Percentiles rank a stretch among this genome's conserved stretches.
Conservation (phyloP, 805 yeast species). For the Starmera dryadoides region DNA sequence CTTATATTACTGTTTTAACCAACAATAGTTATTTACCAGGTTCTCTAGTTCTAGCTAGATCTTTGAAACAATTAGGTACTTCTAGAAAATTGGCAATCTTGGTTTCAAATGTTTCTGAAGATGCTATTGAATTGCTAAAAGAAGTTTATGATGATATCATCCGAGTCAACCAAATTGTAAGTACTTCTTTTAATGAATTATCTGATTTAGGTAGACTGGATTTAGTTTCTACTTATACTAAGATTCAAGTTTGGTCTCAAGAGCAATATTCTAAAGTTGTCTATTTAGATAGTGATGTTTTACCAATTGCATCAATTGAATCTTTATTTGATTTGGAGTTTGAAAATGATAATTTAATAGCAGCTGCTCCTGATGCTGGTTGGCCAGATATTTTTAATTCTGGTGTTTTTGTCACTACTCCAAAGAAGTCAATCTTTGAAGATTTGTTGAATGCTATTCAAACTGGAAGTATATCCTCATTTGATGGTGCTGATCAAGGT, state of each 20-base stretch:
- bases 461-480: constrained; percentile 28
- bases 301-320: constrained; percentile 31
- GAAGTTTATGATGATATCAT: constrained; percentile 21
- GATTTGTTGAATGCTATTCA: constrained; percentile 26
- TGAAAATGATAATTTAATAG: constrained; percentile 13
- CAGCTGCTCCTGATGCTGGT: constrained; percentile 68
- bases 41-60: constrained; percentile 38
- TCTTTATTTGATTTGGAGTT: constrained; percentile 16
- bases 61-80: constrained; percentile 19
- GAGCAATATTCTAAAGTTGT: constrained; percentile 35
- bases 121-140: constrained; percentile 2
- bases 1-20: constrained; percentile 38
- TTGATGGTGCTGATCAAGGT: constrained; percentile 92
- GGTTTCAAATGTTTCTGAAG: constrained; percentile 19
- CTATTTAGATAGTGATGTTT: constrained; percentile 59
- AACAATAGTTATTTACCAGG: constrained; percentile 47
- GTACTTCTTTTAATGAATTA: constrained; percentile 17
- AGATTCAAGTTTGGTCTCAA: constrained; percentile 41
- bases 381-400: constrained; percentile 86
- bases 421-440: constrained; percentile 34
- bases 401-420: constrained; percentile 58
- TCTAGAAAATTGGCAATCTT: constrained; percentile 7
- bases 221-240: constrained; percentile 38
- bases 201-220: constrained; percentile 39
- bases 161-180: constrained; percentile 15